A percentile compares a stretch with the other conserved stretches of the same genome.
These are phyloP conservation scores for Psilocybe mexicana DNA, from an alignment of 1,284 basidiomycete species.

Conservation along the genomic window DNA sequence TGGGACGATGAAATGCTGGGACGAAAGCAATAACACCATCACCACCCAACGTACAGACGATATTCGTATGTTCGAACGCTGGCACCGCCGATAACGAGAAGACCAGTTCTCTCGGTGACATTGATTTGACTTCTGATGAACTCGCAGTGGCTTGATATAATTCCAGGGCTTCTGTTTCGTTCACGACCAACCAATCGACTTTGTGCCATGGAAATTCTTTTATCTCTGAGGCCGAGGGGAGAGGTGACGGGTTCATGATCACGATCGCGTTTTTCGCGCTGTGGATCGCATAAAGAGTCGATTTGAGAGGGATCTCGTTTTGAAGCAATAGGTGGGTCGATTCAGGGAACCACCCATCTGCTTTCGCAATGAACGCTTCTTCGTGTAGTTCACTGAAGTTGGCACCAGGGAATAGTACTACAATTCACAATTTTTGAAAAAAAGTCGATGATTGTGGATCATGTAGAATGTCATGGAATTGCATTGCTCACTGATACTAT, in stretches of 20 bases:
- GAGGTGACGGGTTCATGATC: slow-evolving; percentile 58
- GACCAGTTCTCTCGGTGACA: slow-evolving; percentile 26
- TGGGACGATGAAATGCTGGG: slow-evolving; percentile 26
- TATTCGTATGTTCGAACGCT: slow-evolving; percentile 37
- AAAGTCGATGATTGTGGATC: background rate
- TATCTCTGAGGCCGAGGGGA: slow-evolving; percentile 42
- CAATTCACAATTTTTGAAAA: background rate
- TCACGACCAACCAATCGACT: slow-evolving; percentile 56
- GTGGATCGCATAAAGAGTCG: slow-evolving; percentile 39
- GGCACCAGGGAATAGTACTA: slow-evolving; percentile 58
- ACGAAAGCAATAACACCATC: slow-evolving; percentile 46
- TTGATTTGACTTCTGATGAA: background rate
- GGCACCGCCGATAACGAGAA: slow-evolving; percentile 23
- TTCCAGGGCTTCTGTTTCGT: slow-evolving; percentile 48
- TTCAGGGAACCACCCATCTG: slow-evolving; percentile 29
- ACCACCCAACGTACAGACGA: slow-evolving; percentile 57
- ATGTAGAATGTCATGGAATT: background rate
- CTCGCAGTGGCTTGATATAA: slow-evolving; percentile 30
- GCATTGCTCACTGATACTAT: slow-evolving; percentile 50
- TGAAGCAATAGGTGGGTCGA: slow-evolving; percentile 53
- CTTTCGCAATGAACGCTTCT: slow-evolving; percentile 19
- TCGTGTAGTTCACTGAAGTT: slow-evolving; percentile 45
- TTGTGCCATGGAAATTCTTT: slow-evolving; percentile 47
- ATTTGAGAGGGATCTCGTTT: slow-evolving; percentile 52
- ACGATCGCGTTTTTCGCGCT: slow-evolving; percentile 30